Evolutionary conservation across 2,329 filamentous ascomycete species (phyloP).

Genomic region (Fusarium austroafricanum): DNA sequence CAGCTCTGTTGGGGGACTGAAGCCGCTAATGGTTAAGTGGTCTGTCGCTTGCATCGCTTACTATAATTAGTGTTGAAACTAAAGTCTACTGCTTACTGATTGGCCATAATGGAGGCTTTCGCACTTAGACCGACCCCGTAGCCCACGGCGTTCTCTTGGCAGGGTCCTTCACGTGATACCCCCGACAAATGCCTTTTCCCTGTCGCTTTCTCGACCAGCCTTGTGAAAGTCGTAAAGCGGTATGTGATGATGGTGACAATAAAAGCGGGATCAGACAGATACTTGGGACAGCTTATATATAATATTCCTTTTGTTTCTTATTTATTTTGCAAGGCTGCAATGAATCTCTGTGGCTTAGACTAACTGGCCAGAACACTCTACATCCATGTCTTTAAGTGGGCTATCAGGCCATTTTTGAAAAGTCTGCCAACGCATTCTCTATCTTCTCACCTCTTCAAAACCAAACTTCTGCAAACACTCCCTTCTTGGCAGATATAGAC

Average conservation of each 20-base stretch:
- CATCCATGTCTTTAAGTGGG: slow-evolving; percentile 44
- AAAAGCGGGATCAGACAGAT: too few relatives aligned
- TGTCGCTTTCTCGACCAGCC: accelerated
- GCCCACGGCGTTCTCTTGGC: background rate
- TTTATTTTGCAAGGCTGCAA: background rate
- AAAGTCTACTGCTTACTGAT: background rate
- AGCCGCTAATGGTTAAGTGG: background rate
- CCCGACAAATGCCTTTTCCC: background rate
- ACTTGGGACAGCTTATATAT: too few relatives aligned
- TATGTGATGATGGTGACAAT: too few relatives aligned
- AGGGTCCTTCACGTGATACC: slow-evolving; percentile 26
- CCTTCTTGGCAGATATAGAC: slow-evolving; percentile 7
- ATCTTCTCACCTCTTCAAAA: slow-evolving; percentile 16
- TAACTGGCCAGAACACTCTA: slow-evolving; percentile 18
- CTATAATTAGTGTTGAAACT: background rate
- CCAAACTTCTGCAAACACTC: slow-evolving; percentile 7
- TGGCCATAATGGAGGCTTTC: background rate
- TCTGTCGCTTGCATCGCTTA: background rate
- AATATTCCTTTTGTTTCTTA: too few relatives aligned
- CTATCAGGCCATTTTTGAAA: slow-evolving; percentile 46
- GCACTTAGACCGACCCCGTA: background rate
- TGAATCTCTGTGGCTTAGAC: slow-evolving; percentile 6
- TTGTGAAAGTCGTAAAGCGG: too few relatives aligned
- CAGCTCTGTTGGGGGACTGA: background rate
- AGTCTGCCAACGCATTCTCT: slow-evolving; percentile 35